phyloP scores from a whole-genome alignment of 768 basidiomycete species.

The Hericium coralloides region DNA sequence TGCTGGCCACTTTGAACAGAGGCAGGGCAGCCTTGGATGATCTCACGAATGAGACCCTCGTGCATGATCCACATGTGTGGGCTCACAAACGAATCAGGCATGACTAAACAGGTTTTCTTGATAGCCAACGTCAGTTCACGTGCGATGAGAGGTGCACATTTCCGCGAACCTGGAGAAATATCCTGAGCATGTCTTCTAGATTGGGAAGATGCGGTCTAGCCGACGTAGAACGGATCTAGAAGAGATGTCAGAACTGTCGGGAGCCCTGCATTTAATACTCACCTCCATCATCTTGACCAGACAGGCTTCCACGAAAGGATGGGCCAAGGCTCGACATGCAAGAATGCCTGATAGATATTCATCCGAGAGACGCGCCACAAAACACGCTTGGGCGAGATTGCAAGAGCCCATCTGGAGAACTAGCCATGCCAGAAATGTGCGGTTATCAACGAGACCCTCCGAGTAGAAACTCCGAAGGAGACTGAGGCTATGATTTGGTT shows the following conservation, averaged over 20 bases:
- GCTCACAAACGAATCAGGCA: conserved; percentile 67
- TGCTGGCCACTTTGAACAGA: conserved; percentile 15
- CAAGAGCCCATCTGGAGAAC: conserved; percentile 68
- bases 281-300: conserved; percentile 62
- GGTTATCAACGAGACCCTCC: conserved; percentile 74
- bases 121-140: background rate
- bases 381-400: conserved; percentile 76
- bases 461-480: conserved; percentile 69
- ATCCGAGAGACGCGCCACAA: conserved; percentile 65
- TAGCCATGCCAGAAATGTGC: conserved; percentile 70
- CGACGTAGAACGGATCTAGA: conserved; percentile 45
- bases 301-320: conserved; percentile 66
- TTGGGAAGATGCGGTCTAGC: conserved; percentile 47
- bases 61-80: conserved; percentile 60
- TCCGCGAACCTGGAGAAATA: conserved; percentile 49
- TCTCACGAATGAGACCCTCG: conserved; percentile 34
- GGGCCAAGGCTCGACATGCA: conserved; percentile 54
- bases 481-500: conserved; percentile 38
- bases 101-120: conserved; percentile 61
- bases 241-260: background rate
- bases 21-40: conserved; percentile 35
- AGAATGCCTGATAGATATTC: conserved; percentile 72
- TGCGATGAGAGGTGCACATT: no score
- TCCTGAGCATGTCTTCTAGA: conserved; percentile 43
- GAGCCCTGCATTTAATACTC: background rate